A percentile compares a stretch with the other conserved stretches of the same genome.
Evolutionary conservation across 768 basidiomycete genomes (phyloP).

Genomic region (Termitomyces sp.): DNA sequence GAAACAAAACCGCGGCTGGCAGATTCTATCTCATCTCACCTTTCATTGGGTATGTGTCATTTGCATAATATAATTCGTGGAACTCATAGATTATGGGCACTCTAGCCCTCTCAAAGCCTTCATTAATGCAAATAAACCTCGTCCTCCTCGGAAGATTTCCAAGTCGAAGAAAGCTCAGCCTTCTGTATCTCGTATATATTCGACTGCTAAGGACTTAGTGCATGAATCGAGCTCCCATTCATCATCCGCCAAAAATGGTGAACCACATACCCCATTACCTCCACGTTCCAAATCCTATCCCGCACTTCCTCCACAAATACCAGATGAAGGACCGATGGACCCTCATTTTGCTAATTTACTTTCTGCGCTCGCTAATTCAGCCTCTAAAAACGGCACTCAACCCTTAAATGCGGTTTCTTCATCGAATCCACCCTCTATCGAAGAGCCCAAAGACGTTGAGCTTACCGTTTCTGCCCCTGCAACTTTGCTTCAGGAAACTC

Average conservation of each 20-base stretch:
- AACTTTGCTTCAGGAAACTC: background rate
- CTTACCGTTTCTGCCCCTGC: background rate
- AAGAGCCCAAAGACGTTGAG: background rate
- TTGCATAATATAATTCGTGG: background rate
- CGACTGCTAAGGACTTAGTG: conserved; percentile 30
- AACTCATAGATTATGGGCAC: conserved; percentile 10
- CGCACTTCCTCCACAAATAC: conserved; percentile 30
- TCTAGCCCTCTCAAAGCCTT: conserved; percentile 63
- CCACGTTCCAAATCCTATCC: conserved; percentile 45
- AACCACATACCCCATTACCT: conserved; percentile 65
- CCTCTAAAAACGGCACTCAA: conserved; percentile 19
- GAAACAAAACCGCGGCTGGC: conserved; percentile 62
- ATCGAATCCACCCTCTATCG: background rate
- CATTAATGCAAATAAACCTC: conserved; percentile 63
- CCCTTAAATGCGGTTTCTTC: background rate
- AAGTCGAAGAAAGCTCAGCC: conserved; percentile 25
- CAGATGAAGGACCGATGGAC: conserved; percentile 47
- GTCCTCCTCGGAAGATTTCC: conserved; percentile 37
- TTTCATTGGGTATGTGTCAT: conserved; percentile 71
- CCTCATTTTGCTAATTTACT: conserved; percentile 72
- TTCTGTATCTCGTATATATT: background rate
- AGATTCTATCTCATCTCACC: conserved; percentile 96
- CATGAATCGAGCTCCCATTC: conserved; percentile 70
- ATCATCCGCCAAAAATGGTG: conserved; percentile 59
- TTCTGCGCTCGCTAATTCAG: conserved; percentile 60